Evolutionary conservation across 2,329 filamentous ascomycete genomes (phyloP), one percentile per base, ranked within the genome.

Genomic region (Colletotrichum acutatum): DNA sequence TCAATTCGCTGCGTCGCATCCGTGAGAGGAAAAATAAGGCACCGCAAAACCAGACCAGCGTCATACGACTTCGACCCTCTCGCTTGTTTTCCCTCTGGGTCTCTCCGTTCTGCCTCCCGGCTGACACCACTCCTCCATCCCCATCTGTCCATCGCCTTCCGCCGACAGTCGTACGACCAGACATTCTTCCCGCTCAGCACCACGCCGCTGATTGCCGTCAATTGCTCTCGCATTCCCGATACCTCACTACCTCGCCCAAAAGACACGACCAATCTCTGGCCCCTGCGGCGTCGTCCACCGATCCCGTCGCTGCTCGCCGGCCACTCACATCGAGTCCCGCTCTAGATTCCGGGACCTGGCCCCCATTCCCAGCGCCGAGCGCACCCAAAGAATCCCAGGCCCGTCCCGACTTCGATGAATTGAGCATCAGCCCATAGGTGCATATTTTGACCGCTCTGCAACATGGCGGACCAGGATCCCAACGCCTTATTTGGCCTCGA

Each of bases 401-500:
- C 65, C 57, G 62, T 59, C 28, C 68, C 67, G 72, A 49, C 63
- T 63, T 68, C 62, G 65, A 74, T 73, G 72, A 66, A 70, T 68
- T 74, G 65, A 67, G 54, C 57, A 73, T 77, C 75, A 76, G 76
- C 65, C 76, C 76, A 77, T 74, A 65, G 66, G 73, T 75, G 71
- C 72, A 74, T 75, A 71, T 49, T 74, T 74, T 24, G 30, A 53
- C 63, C 59, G 54, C 64, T 70, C 63, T 61, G 77, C 75, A 75
- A 76, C 76, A 84, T 85, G 83, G 79, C 82, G 71, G 81, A 84
- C 78, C 81, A 83, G 76, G 83, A 84, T 76, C 78, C 80, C 76
- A 76, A 82, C 76, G 82, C 81, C 78, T 82, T 86, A 74, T 86
- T 83, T 77, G 84, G 84, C 78, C 82, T 86, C 75, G 84, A 86